Percentiles rank a stretch among this genome's conserved stretches.
phyloP scores from a whole-genome alignment of 345 rosid species.

The Ceriops zippeliana region DNA sequence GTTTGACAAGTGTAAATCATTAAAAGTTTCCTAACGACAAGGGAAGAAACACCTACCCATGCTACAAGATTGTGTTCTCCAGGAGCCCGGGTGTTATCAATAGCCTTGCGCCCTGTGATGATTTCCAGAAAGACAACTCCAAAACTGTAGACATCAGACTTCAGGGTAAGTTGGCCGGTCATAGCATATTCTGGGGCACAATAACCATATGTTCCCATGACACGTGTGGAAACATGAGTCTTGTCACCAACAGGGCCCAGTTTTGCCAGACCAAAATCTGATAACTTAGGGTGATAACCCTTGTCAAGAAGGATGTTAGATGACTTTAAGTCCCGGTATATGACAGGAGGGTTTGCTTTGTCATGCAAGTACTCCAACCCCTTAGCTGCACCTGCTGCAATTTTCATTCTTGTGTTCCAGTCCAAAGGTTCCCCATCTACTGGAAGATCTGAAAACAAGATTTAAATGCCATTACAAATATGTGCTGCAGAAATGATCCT shows the following conservation, averaged over 20 bases:
- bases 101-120: conserved; percentile 95
- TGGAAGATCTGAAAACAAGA: conserved; percentile 63
- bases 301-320: conserved; percentile 93
- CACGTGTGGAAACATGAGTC: conserved; percentile 97
- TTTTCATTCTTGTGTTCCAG: conserved; percentile 97
- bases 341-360: conserved; percentile 95
- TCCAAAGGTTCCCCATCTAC: conserved; percentile 75
- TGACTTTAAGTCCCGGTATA: conserved; percentile 90
- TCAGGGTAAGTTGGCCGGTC: conserved; percentile 96
- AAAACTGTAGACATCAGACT: conserved; percentile 95
- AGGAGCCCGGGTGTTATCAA: conserved; percentile 67
- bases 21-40: no score
- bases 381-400: conserved; percentile 98
- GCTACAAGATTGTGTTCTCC: conserved; percentile 98
- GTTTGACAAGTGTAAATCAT: no score
- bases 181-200: conserved; percentile 99
- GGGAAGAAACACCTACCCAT: conserved; percentile 53
- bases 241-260: conserved; percentile 98
- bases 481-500: background rate
- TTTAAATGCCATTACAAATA: conserved; percentile 7
- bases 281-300: conserved; percentile 85
- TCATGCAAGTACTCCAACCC: conserved; percentile 96
- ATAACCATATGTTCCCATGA: conserved; percentile 98
- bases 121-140: conserved; percentile 98
- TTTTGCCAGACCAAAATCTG: conserved; percentile 96